These are phyloP conservation scores for Erythrobasidium hasegawianum DNA, from an alignment of 1,284 basidiomycete species.

Conservation along the genomic window DNA sequence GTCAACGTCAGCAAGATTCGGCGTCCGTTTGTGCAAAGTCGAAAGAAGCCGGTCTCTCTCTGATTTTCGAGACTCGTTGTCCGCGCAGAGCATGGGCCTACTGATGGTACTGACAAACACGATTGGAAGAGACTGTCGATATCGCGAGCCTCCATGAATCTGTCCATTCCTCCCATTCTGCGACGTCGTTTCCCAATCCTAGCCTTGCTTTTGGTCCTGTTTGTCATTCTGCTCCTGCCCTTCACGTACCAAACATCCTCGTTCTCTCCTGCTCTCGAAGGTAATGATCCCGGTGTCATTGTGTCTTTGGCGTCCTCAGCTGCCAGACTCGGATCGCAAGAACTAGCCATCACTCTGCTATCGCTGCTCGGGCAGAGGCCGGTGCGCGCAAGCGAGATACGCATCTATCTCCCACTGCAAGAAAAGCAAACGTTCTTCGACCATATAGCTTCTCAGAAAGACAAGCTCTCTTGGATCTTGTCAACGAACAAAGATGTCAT, in stretches of 20 bases:
- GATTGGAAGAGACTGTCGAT: too few relatives aligned
- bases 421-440: slow-evolving; percentile 9
- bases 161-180: too few relatives aligned
- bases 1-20: too few relatives aligned
- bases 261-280: too few relatives aligned
- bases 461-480: too few relatives aligned
- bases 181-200: not conserved
- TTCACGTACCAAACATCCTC: too few relatives aligned
- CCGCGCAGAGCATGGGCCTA: too few relatives aligned
- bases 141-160: too few relatives aligned
- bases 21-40: too few relatives aligned
- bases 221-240: not conserved
- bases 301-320: slow-evolving; percentile 28
- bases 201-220: not conserved
- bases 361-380: slow-evolving; percentile 12
- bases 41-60: too few relatives aligned
- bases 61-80: too few relatives aligned
- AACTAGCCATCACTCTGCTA: slow-evolving; percentile 15
- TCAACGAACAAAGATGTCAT: not conserved
- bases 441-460: slow-evolving; percentile 4
- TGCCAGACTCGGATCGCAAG: slow-evolving; percentile 6
- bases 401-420: slow-evolving; percentile 9
- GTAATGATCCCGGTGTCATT: not conserved
- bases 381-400: slow-evolving; percentile 3
- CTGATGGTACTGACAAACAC: too few relatives aligned